These are phyloP conservation scores for Picea glauca DNA, from an alignment of 75 land plant species.

Conservation along the genomic window DNA sequence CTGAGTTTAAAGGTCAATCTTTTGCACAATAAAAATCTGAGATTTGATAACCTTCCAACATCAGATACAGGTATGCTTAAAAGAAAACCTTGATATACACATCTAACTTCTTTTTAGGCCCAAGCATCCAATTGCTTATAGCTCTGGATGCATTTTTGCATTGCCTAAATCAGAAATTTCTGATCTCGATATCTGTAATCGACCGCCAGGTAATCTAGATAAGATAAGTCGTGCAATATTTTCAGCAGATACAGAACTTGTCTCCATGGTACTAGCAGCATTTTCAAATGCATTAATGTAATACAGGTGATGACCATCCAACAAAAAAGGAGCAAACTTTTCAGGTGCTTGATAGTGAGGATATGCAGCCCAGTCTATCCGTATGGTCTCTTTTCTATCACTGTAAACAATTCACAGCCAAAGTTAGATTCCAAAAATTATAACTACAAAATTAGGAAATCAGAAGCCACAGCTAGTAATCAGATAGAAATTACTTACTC, in stretches of 20 bases:
- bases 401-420: conserved; percentile 33
- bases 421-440: conserved; percentile 3
- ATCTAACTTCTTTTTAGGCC: no score
- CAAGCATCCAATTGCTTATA: no score
- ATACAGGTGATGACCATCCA: conserved; percentile 82
- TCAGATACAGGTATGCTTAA: no score
- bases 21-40: no score
- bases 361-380: conserved; percentile 89
- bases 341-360: conserved; percentile 90
- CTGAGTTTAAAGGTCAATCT: no score
- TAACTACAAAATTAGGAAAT: not conserved
- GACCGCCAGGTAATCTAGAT: conserved; percentile 32
- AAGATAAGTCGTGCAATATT: conserved; percentile 89
- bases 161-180: not conserved
- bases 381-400: conserved; percentile 60
- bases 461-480: not conserved
- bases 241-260: conserved; percentile 87
- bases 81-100: no score
- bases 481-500: not conserved
- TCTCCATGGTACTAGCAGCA: conserved; percentile 94
- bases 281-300: conserved; percentile 93
- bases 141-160: not conserved
- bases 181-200: not conserved
- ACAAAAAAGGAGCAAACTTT: conserved; percentile 69
- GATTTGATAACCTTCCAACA: no score